phyloP scores from a whole-genome alignment of 345 rosid species.

The Bruguiera parviflora region DNA sequence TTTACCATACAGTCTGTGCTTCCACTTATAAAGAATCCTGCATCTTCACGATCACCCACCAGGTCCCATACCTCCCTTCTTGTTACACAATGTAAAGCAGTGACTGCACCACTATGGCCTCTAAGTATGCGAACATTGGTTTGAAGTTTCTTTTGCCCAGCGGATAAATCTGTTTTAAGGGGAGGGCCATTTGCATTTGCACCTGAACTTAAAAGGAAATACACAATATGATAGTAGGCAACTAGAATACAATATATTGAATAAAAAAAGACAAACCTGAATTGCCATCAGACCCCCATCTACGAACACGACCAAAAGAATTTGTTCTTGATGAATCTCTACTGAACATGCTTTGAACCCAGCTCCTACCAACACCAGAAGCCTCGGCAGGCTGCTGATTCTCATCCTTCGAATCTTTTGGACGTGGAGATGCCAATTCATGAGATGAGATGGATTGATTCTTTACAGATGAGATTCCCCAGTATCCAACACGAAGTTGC shows the following conservation, averaged over 20 bases:
- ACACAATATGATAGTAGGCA: conserved; percentile 2
- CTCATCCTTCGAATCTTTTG: conserved; percentile 70
- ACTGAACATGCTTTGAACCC: conserved; percentile 99
- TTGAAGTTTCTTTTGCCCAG: conserved; percentile 86
- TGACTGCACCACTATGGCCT: conserved; percentile 87
- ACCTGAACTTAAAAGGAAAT: conserved; percentile 17
- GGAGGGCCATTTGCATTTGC: conserved; percentile 43
- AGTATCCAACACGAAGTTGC: conserved; percentile 84
- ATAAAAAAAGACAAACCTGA: conserved; percentile 39
- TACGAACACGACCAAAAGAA: conserved; percentile 76
- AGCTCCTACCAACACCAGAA: conserved; percentile 89
- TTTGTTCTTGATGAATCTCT: conserved; percentile 74
- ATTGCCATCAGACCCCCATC: conserved; percentile 74
- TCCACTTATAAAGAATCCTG: conserved; percentile 98
- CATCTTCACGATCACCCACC: conserved; percentile 98
- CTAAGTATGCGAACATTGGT: conserved; percentile 87
- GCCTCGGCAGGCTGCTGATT: conserved; percentile 89
- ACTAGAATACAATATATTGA: neutral
- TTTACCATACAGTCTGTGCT: conserved; percentile 88
- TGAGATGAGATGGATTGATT: conserved; percentile 50
- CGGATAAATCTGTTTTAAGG: conserved; percentile 58
- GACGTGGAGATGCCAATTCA: conserved; percentile 82
- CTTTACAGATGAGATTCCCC: conserved; percentile 84
- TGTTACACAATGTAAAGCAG: conserved; percentile 96
- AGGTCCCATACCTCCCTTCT: conserved; percentile 98